Base-by-base conservation (phyloP, 108 stramenopile genomes). In the Mediolabrus comicus region DNA sequence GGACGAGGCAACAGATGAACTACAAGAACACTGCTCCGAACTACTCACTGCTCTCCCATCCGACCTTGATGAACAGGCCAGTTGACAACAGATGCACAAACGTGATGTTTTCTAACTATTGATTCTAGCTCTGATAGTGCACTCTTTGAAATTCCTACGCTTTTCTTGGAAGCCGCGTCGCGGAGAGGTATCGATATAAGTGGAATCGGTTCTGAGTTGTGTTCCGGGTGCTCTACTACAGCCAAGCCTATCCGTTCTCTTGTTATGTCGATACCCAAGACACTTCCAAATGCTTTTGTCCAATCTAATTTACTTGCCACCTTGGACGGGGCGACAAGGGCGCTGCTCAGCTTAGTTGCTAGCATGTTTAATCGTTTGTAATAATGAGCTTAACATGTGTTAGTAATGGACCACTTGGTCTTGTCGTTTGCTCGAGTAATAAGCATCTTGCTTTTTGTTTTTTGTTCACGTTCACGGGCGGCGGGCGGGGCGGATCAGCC, bases 21-120 rank as follows among this genome's bases (percentile, higher is more conserved):
- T n/a, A n/a, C n/a, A n/a, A n/a, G n/a, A n/a, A n/a, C n/a, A n/a
- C n/a, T n/a, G n/a, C n/a, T n/a, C n/a, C n/a, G n/a, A n/a, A n/a
- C n/a, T n/a, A n/a, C n/a, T n/a, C n/a, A n/a, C 30, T 79, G 72
- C 16, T 74, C 78, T 0, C 78, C 78, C 53, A 59, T 69, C 35
- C 78, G n/a, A 28, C 77, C 77, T 33, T 79, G 59, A 34, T 74
- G 65, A 5, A 67, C n/a, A 6, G 77, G 78, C 78, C 78, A 79
- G 32, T 75, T 68, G 29, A 79, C 78, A 27, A 79, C 62, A 58
- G 74, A 74, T 0, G 73, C 78, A 35, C 78, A 79, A 11, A 79
- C 78, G 53, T 60, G 73, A 69, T 79, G 53, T 1, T 62, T 28
- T 2, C 56, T 33, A 27, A 75, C 72, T 11, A 69, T 63, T 0